Evolutionary conservation across 192 early-diverging fungal genomes (phyloP), one percentile per base, ranked within the genome.

Genomic region (Coemansia sp.): DNA sequence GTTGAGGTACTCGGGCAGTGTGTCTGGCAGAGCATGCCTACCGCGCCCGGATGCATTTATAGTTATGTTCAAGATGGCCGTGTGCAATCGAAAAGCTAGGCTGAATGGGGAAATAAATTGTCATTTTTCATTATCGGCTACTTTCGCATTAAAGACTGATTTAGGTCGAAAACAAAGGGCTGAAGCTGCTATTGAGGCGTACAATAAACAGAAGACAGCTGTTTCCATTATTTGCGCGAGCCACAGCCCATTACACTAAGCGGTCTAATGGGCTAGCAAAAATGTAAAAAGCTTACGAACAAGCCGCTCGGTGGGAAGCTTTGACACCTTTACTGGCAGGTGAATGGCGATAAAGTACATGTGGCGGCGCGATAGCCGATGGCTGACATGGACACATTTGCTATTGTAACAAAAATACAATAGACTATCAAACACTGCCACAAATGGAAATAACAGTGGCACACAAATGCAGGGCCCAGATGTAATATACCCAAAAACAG

Each of bases 51-150:
- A 14, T 18, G 16, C 16, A 46, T 46, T 46, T 46, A 46, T 46
- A 46, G 44, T 5, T 46, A 6, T 14, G 44, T 5, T 46, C 10
- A 6, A 46, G 5, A 46, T 46, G 44, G 44, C 44, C 44, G 44
- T 14, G 44, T 46, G 44, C 44, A 6, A 14, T 46, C 44, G 14
- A 46, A 46, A 18, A 46, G 44, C 12, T 18, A 5, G 5, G 44
- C 51, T 53, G 51, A 53, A 53, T 53, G 51, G 51, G 51, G 51
- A 12, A 53, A 53, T 41, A 41, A 41, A 41, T 41, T 41, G 39
- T 41, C 39, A 53, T 53, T 46, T 46, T 46, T 53, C 51, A 26
- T 26, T 53, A 53, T 26, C 24, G 14, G 24, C 9, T 2, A 26
- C 24, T 4, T 26, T 53, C 51, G 4, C 44, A 15, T 26, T 26